Base-by-base conservation (phyloP, 2,329 filamentous ascomycete genomes). In the Phialemoniopsis sp. region DNA sequence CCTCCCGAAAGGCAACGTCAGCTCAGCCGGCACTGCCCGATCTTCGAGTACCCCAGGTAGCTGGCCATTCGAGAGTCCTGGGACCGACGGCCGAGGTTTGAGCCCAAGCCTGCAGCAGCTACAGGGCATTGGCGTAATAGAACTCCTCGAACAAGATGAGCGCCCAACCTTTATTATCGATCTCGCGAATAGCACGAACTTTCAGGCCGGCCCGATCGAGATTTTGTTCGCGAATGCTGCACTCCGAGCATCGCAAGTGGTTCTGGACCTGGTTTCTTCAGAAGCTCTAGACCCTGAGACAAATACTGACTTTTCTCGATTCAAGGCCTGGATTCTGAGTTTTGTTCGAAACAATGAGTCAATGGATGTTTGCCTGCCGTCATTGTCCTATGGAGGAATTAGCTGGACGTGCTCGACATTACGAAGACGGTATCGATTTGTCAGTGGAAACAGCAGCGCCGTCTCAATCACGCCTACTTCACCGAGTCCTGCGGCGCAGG, bases 101-200 rank as follows among this genome's bases (percentile, higher is more conserved):
- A 59, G 66, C 2, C 67, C 76, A 3, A 67, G 70, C 5, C 46
- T 78, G 33, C 71, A 79, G 37, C 64, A 79, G 37, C 67, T 90
- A 5, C 76, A 77, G 32, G 74, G 75, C 18, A 69, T 89, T 37
- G 82, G 84, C 17, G 72, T 88, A 9, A 62, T 83, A 15, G 87
- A 91, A 57, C 64, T 91, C 30, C 60, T 93, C 31, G 86, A 91
- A 53, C 77, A 85, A 48, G 87, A 93, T 55, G 78, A 84, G 36
- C 70, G 87, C 34, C 87, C 86, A 3, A 87, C 84, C 0, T 88
- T 91, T 51, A 73, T 91, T 32, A 68, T 91, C 28, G 86, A 91
- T 51, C 62, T 87, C 37, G 67, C 68, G 8, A 78, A 83, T 50
- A 58, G 68, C 2, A 58, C 63, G n/a, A 82, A 81, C 48, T 70